Conservation (phyloP, 768 basidiomycete species). For the Amanita pallidorosea region DNA sequence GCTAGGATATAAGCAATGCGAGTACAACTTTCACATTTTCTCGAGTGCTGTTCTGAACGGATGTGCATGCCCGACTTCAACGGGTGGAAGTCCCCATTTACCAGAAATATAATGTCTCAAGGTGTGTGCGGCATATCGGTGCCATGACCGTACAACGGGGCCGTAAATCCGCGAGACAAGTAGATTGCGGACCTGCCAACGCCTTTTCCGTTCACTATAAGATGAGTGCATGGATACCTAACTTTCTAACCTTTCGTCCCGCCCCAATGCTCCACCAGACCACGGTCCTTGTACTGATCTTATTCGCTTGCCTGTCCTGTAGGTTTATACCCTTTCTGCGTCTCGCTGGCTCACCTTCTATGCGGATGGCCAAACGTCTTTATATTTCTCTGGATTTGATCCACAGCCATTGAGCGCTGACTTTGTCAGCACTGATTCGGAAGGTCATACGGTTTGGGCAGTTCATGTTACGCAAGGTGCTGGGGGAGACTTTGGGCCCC, state of each 20-base stretch:
- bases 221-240: no score
- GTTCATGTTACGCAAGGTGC: background rate
- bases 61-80: no score
- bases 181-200: no score
- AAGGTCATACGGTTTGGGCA: background rate
- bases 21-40: no score
- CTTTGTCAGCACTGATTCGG: constrained; percentile 1
- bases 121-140: no score
- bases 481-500: background rate
- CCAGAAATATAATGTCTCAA: no score
- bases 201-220: no score
- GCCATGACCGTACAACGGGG: no score
- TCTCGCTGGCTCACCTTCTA: background rate
- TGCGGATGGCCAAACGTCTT: background rate
- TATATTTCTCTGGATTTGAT: constrained; percentile 1
- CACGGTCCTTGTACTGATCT: background rate
- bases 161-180: no score
- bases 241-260: background rate
- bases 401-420: background rate
- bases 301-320: background rate
- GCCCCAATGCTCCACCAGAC: background rate
- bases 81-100: no score
- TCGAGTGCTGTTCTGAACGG: no score
- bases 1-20: no score
- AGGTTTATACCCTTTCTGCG: background rate